Percentiles rank a stretch among this genome's conserved stretches.
These are phyloP conservation scores for Gracilaria vermiculophylla DNA, from an alignment of 23 red algal species.

Conservation along the genomic window DNA sequence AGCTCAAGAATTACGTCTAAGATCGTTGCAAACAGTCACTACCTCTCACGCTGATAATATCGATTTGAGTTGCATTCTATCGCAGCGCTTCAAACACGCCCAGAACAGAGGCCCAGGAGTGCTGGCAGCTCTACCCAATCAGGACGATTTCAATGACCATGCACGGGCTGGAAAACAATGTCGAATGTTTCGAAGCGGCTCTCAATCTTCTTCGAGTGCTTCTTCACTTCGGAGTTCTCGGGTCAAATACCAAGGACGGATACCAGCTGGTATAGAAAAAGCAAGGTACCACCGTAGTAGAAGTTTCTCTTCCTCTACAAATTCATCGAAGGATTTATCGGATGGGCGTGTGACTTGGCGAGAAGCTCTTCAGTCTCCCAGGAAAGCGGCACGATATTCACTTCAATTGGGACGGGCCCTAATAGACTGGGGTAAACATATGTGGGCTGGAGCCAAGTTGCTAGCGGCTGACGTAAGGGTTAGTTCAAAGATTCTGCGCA, in stretches of 20 bases:
- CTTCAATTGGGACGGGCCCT: conserved; percentile 31
- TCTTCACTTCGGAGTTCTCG: neutral
- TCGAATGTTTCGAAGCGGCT: neutral
- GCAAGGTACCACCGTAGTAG: neutral
- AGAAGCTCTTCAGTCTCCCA: conserved; percentile 52
- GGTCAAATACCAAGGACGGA: neutral
- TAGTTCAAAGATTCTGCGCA: conserved; percentile 78
- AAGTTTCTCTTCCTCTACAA: conserved; percentile 5
- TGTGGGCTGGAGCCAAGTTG: conserved; percentile 90
- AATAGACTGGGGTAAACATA: conserved; percentile 78
- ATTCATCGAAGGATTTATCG: conserved; percentile 5
- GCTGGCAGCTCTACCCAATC: neutral
- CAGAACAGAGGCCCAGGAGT: neutral
- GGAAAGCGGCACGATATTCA: conserved; percentile 34
- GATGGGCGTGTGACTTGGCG: conserved; percentile 51
- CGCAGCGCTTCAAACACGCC: neutral
- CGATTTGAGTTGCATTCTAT: neutral
- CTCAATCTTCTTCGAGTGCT: neutral
- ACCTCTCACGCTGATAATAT: neutral
- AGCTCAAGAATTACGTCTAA: neutral
- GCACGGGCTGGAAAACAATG: neutral
- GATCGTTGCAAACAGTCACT: neutral
- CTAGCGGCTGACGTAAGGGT: conserved; percentile 91
- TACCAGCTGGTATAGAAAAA: conserved; percentile 33
- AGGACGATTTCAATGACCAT: neutral